These are phyloP conservation scores for Coprinellus aureogranulatus DNA, from an alignment of 768 basidiomycete genomes.

Conservation along the genomic window DNA sequence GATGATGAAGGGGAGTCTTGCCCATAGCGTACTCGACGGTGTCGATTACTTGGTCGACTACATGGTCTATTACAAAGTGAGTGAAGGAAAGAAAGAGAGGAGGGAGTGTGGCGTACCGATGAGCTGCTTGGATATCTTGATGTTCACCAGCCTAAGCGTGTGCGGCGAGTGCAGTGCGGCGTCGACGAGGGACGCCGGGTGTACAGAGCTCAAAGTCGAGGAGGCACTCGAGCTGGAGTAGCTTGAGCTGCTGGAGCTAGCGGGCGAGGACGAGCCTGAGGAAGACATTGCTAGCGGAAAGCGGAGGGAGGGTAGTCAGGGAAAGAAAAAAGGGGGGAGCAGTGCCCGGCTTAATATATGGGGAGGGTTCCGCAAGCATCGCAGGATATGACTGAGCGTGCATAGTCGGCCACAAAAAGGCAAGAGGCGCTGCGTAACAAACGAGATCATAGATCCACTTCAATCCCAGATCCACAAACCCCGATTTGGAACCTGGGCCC, in stretches of 20 bases:
- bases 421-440: too few relatives aligned
- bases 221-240: constrained; percentile 16
- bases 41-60: constrained; percentile 66
- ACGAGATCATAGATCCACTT: too few relatives aligned
- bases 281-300: constrained; percentile 19
- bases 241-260: constrained; percentile 1
- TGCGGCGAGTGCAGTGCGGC: constrained; percentile 60
- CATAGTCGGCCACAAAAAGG: too few relatives aligned
- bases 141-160: constrained; percentile 64
- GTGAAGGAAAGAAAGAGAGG: constrained; percentile 1
- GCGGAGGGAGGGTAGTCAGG: constrained; percentile 3
- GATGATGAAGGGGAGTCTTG: constrained; percentile 53
- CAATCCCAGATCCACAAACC: too few relatives aligned
- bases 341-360: not conserved
- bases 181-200: constrained; percentile 58
- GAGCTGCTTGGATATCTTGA: constrained; percentile 58
- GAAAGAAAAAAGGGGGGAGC: not conserved
- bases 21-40: constrained; percentile 77
- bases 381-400: not conserved
- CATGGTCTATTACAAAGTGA: constrained; percentile 50
- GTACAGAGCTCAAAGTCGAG: constrained; percentile 30
- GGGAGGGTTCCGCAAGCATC: not conserved
- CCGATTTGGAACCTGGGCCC: too few relatives aligned
- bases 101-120: constrained; percentile 50
- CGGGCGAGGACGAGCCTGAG: not conserved